Percentiles rank a stretch among this genome's conserved stretches.
Evolutionary conservation across 192 early-diverging fungal genomes (phyloP).

Genomic region (Coemansia reversa): DNA sequence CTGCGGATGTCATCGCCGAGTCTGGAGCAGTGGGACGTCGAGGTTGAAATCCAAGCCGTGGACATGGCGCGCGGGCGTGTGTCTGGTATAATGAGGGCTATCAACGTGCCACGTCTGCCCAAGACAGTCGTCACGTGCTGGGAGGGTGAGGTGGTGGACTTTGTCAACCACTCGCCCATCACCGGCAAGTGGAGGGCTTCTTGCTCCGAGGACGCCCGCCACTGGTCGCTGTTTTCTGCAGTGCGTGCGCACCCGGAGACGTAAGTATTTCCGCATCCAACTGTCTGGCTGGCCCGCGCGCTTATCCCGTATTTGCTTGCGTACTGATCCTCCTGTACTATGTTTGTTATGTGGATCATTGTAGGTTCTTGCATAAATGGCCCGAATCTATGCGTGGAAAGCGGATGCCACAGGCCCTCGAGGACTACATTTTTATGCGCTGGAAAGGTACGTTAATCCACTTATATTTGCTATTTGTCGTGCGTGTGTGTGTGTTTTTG

Average conservation of each 20-base stretch:
- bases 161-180: constrained; percentile 57
- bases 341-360: not conserved
- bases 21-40: constrained; percentile 43
- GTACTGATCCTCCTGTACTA: constrained; percentile 24
- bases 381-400: constrained; percentile 32
- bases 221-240: constrained; percentile 44
- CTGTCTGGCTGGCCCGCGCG: not conserved
- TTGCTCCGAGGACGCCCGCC: constrained; percentile 21
- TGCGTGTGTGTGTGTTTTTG: not conserved
- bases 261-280: constrained; percentile 32
- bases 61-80: constrained; percentile 35
- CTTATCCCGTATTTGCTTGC: not conserved
- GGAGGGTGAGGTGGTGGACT: constrained; percentile 70
- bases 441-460: constrained; percentile 56
- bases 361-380: constrained; percentile 35
- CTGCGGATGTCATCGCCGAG: not conserved
- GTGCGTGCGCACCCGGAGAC: constrained; percentile 21
- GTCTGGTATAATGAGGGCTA: constrained; percentile 60
- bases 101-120: constrained; percentile 57
- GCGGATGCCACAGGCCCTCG: constrained; percentile 52
- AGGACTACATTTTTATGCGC: constrained; percentile 71
- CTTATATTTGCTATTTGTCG: not conserved
- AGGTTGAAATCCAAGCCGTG: constrained; percentile 41
- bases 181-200: constrained; percentile 62
- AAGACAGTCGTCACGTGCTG: constrained; percentile 59